Conservation (phyloP, 768 basidiomycete species). For the Mycena sanguinolenta region DNA sequence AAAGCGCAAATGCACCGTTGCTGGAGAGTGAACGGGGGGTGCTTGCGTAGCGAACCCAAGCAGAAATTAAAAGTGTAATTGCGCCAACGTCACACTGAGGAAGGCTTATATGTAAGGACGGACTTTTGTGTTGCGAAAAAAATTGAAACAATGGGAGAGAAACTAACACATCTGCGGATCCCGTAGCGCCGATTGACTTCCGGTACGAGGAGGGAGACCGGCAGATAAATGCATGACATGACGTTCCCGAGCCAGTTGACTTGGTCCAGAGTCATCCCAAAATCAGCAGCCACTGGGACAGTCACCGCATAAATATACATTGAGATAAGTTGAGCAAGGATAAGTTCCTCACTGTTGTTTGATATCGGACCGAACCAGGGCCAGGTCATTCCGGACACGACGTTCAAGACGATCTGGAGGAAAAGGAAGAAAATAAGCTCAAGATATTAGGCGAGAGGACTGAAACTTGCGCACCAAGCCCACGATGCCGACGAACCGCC, state of each 20-base stretch:
- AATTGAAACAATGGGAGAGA: background rate
- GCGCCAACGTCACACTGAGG: slow-evolving; percentile 75
- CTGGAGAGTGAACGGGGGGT: slow-evolving; percentile 66
- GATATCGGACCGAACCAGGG: slow-evolving; percentile 90
- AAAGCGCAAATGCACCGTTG: slow-evolving; percentile 68
- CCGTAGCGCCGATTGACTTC: slow-evolving; percentile 69
- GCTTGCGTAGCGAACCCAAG: slow-evolving; percentile 84
- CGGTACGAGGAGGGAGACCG: slow-evolving; percentile 71
- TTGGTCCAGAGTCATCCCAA: slow-evolving; percentile 72
- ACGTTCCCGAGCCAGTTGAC: slow-evolving; percentile 88
- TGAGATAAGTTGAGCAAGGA: background rate
- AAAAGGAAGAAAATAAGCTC: no score
- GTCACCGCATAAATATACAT: no score
- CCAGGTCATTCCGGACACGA: slow-evolving; percentile 74
- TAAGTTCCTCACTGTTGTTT: slow-evolving; percentile 70
- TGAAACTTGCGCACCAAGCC: slow-evolving; percentile 6
- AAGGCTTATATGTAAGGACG: no score
- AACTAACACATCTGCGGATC: slow-evolving; percentile 62
- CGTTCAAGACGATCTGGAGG: slow-evolving; percentile 68
- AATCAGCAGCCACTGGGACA: slow-evolving; percentile 66
- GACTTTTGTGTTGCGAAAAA: background rate
- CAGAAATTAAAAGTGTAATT: slow-evolving; percentile 67
- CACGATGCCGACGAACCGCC: slow-evolving; percentile 12
- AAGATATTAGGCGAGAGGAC: background rate
- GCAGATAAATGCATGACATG: slow-evolving; percentile 71